Percentiles rank a stretch among this genome's conserved stretches.
Conservation (phyloP, 2,329 filamentous ascomycete genomes). For the Macrophomina tecta region DNA sequence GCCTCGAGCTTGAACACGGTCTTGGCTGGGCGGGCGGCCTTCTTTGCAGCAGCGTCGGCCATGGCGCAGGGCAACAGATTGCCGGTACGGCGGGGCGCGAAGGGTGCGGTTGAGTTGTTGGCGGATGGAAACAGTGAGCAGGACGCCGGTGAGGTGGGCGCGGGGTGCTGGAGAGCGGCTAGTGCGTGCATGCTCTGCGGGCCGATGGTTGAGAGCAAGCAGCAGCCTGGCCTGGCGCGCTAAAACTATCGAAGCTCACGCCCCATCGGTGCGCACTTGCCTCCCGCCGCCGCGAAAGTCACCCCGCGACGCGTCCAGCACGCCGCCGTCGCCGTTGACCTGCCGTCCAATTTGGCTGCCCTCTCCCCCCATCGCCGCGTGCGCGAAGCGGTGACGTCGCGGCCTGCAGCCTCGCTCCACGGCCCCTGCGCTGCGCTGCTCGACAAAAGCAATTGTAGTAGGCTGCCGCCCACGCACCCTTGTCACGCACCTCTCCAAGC, state of each 20-base stretch:
- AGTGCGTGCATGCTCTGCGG: neutral
- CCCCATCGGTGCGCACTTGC: constrained; percentile 22
- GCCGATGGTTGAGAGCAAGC: constrained; percentile 7
- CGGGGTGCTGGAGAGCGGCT: neutral
- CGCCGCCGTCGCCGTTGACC: constrained; percentile 3
- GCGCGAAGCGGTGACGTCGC: constrained; percentile 4
- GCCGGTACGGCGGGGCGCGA: neutral
- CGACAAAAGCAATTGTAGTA: constrained; percentile 26
- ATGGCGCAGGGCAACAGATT: constrained; percentile 4
- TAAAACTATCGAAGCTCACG: constrained; percentile 13
- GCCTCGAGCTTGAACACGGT: constrained; percentile 68
- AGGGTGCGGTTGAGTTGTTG: constrained; percentile 2
- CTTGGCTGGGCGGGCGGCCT: constrained; percentile 34
- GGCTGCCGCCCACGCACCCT: constrained; percentile 25
- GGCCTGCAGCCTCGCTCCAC: constrained; percentile 6
- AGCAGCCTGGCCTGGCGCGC: neutral
- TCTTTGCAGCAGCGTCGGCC: constrained; percentile 4
- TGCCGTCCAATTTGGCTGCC: constrained; percentile 17
- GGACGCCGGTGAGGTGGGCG: neutral
- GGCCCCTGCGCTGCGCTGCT: constrained; percentile 8
- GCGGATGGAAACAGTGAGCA: neutral
- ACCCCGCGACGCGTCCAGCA: constrained; percentile 22
- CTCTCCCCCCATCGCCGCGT: constrained; percentile 10
- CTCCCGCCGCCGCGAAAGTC: constrained; percentile 16
- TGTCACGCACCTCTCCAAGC: constrained; percentile 15